Conservation (phyloP, 768 basidiomycete genomes). For the Mycena capillaripes region DNA sequence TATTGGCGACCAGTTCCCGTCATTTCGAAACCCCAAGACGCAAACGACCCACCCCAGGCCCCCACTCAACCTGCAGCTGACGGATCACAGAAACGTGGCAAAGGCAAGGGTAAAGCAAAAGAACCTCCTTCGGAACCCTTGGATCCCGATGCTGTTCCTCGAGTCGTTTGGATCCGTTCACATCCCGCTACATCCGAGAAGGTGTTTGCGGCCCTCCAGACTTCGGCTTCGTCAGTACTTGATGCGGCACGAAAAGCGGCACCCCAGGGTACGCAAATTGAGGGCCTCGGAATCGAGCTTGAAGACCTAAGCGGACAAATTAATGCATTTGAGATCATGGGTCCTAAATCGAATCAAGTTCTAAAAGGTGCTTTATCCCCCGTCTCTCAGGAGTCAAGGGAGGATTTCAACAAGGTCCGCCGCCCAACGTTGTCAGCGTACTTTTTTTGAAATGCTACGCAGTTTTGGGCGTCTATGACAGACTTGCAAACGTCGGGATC, state of each 20-base stretch:
- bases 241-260: constrained; percentile 48
- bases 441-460: background rate
- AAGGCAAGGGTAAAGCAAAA: constrained; percentile 50
- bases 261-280: constrained; percentile 36
- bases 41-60: constrained; percentile 34
- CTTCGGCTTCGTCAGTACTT: constrained; percentile 65
- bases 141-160: constrained; percentile 36
- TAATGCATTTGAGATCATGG: constrained; percentile 91
- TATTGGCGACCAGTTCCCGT: constrained; percentile 66
- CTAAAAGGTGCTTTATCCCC: constrained; percentile 74
- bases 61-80: background rate
- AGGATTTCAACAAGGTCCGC: constrained; percentile 72
- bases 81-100: constrained; percentile 39
- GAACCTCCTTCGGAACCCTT: constrained; percentile 27
- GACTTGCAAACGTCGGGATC: constrained; percentile 75
- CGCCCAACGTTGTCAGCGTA: background rate
- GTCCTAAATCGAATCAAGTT: constrained; percentile 85
- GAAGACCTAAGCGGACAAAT: constrained; percentile 78
- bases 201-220: constrained; percentile 65
- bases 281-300: constrained; percentile 68
- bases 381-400: constrained; percentile 59
- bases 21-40: constrained; percentile 22
- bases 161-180: constrained; percentile 80
- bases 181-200: constrained; percentile 82
- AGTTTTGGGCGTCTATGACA: constrained; percentile 80